These are phyloP conservation scores for Citrus sp. DNA, from an alignment of 345 rosid species.

Conservation along the genomic window DNA sequence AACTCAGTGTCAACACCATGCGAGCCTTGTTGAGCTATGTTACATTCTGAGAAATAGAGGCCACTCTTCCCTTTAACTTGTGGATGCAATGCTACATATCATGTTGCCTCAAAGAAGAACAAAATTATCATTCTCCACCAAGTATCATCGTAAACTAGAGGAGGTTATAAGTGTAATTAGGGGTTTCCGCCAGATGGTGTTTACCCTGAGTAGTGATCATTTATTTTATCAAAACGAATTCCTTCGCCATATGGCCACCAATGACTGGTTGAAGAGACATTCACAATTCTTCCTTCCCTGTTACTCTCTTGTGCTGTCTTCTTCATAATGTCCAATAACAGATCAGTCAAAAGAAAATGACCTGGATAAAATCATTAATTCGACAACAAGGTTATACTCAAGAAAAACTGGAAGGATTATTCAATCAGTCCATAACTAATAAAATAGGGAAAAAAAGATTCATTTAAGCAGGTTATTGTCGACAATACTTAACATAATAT, in stretches of 20 bases:
- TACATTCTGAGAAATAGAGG: no score
- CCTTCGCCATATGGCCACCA: conserved; percentile 27
- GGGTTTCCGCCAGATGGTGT: background rate
- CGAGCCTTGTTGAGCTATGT: no score
- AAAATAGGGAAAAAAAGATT: background rate
- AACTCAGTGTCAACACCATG: no score
- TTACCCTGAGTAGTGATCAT: conserved; percentile 54
- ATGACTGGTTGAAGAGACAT: conserved; percentile 65
- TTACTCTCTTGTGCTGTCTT: conserved; percentile 51
- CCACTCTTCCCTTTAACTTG: no score
- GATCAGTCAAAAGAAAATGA: conserved; percentile 72
- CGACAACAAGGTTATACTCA: background rate
- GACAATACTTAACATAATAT: background rate
- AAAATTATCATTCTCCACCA: no score
- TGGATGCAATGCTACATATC: no score
- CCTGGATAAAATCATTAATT: conserved; percentile 34
- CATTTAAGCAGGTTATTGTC: background rate
- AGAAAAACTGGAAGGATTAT: background rate
- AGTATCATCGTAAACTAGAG: background rate
- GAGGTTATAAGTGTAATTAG: background rate
- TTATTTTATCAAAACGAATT: conserved; percentile 57
- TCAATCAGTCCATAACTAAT: background rate
- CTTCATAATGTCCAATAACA: conserved; percentile 70
- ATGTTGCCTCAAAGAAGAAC: no score
- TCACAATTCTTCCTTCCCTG: conserved; percentile 69